Percentiles rank a stretch among this genome's conserved stretches.
These are phyloP conservation scores for Cutaneotrichosporon sp. DNA, from an alignment of 1,284 basidiomycete genomes.

Conservation along the genomic window DNA sequence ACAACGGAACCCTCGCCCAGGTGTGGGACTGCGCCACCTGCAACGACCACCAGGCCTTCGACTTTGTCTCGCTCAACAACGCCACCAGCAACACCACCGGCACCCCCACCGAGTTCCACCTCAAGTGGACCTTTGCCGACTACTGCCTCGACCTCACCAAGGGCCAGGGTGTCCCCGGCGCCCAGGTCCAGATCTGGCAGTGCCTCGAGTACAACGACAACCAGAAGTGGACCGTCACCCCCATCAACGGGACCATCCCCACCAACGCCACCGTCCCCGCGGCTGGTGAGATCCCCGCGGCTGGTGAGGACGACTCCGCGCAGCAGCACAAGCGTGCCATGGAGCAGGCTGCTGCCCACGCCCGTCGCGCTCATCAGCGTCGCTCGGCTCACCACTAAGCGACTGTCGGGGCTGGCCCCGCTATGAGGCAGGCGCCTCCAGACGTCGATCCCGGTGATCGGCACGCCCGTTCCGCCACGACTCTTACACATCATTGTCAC, in stretches of 20 bases:
- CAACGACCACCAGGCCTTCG: slow-evolving; percentile 38
- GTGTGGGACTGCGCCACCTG: slow-evolving; percentile 34
- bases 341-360: background rate
- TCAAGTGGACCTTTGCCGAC: slow-evolving; percentile 30
- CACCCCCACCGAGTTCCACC: too few species aligned
- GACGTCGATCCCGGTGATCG: background rate
- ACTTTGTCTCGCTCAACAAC: slow-evolving; percentile 8
- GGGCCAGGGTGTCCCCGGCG: slow-evolving; percentile 26
- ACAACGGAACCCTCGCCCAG: slow-evolving; percentile 38
- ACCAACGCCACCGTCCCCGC: background rate
- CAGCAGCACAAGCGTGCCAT: background rate
- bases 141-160: slow-evolving; percentile 39
- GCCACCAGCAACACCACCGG: too few species aligned
- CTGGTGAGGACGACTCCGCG: background rate
- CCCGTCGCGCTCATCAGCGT: slow-evolving; percentile 8
- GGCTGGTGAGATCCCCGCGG: background rate
- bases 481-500: background rate
- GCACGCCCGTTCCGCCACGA: background rate
- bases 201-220: slow-evolving; percentile 37
- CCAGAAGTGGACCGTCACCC: slow-evolving; percentile 37
- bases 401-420: background rate
- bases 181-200: slow-evolving; percentile 33
- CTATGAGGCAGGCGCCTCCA: background rate
- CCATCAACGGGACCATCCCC: slow-evolving; percentile 17
- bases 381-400: slow-evolving; percentile 8